phyloP scores from a whole-genome alignment of 2,329 filamentous ascomycete species.

The Aspergillus sp. region DNA sequence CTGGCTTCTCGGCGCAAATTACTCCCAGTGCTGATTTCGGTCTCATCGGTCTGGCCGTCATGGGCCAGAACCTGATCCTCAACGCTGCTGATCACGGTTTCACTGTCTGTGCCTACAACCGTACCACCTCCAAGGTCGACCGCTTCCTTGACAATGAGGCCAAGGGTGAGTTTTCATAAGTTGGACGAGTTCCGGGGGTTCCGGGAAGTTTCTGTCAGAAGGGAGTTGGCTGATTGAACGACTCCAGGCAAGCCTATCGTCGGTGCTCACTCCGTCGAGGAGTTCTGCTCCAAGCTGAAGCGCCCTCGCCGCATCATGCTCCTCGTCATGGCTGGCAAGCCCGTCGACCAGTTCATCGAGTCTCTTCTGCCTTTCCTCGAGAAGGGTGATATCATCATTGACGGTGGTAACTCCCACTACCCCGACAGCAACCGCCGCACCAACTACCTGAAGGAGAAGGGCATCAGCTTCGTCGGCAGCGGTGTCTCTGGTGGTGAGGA shows the following conservation, averaged over 20 bases:
- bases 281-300: constrained; percentile 97
- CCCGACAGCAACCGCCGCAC: constrained; percentile 98
- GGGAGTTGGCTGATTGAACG: constrained; percentile 30
- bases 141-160: constrained; percentile 87
- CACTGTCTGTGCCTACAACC: constrained; percentile 98
- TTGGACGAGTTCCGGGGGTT: background rate
- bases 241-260: constrained; percentile 79
- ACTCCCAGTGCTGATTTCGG: constrained; percentile 76
- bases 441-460: constrained; percentile 81
- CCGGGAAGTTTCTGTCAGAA: background rate
- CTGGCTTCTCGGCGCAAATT: constrained; percentile 61
- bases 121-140: constrained; percentile 98
- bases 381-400: constrained; percentile 95
- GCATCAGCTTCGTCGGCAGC: constrained; percentile 91
- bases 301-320: constrained; percentile 96
- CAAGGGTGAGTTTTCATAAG: constrained; percentile 63
- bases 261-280: constrained; percentile 88
- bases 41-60: constrained; percentile 90
- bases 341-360: constrained; percentile 99
- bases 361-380: constrained; percentile 80
- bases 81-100: constrained; percentile 91
- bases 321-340: constrained; percentile 96
- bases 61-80: constrained; percentile 84
- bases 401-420: constrained; percentile 99
- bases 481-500: constrained; percentile 99